Conservation (phyloP, 805 yeast genomes). For the Starmerella davenportii region DNA sequence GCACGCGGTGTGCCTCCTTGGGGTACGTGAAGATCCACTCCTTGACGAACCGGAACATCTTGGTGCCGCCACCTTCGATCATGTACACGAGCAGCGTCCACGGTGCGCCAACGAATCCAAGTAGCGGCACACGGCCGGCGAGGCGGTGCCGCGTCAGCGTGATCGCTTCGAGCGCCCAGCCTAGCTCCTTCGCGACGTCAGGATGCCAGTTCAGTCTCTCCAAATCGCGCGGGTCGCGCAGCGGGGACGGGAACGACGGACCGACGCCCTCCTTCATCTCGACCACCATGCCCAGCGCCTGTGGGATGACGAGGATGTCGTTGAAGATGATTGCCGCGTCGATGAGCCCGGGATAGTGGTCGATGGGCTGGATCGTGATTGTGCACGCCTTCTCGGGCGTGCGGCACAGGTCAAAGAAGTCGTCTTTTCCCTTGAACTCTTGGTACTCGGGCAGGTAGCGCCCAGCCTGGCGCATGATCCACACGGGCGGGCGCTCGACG, state of each 20-base stretch:
- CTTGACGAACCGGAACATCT: constrained; percentile 75
- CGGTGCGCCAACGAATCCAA: constrained; percentile 96
- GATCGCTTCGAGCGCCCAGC: constrained; percentile 91
- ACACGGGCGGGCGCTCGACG: constrained; percentile 93
- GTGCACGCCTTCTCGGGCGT: constrained; percentile 87
- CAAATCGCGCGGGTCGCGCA: constrained; percentile 46
- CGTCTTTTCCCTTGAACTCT: constrained; percentile 63
- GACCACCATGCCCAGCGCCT: constrained; percentile 93
- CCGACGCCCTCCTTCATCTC: constrained; percentile 90
- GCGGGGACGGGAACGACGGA: constrained; percentile 78
- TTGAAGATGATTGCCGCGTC: constrained; percentile 96
- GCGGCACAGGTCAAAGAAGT: constrained; percentile 88
- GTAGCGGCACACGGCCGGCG: constrained; percentile 76
- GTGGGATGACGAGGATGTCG: constrained; percentile 90
- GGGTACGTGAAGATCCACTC: constrained; percentile 80
- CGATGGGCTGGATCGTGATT: constrained; percentile 89
- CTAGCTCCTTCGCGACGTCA: constrained; percentile 60
- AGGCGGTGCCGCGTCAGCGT: constrained; percentile 74
- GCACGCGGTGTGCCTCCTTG: constrained; percentile 46
- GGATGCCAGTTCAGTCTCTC: constrained; percentile 31
- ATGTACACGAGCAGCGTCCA: constrained; percentile 94
- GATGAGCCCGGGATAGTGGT: constrained; percentile 68
- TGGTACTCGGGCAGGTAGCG: constrained; percentile 60
- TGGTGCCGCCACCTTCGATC: constrained; percentile 95
- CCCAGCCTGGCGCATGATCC: constrained; percentile 21